Conservation (phyloP, 2,329 filamentous ascomycete genomes). For the Xylaria sp. region DNA sequence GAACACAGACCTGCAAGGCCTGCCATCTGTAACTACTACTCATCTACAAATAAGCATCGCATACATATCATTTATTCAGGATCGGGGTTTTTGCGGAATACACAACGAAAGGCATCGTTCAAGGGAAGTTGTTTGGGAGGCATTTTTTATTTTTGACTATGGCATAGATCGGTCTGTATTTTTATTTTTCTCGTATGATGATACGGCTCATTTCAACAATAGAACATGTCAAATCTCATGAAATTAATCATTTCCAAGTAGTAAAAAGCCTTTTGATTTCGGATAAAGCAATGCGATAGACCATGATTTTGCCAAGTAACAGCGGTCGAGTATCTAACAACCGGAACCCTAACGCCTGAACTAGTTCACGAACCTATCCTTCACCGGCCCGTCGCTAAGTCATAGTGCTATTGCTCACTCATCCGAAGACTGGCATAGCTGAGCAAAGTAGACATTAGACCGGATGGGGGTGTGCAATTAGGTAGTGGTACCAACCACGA, state of each 20-base stretch:
- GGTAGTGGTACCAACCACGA: neutral
- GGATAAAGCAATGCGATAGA: neutral
- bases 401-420: neutral
- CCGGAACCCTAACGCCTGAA: constrained; percentile 20
- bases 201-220: neutral
- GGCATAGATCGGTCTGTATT: constrained; percentile 3
- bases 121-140: neutral
- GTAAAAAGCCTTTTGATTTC: neutral
- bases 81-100: neutral
- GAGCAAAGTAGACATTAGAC: constrained; percentile 14
- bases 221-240: neutral
- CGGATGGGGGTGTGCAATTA: neutral
- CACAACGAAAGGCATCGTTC: neutral
- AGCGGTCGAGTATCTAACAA: constrained; percentile 14
- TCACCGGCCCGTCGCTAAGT: neutral
- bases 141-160: neutral
- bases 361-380: neutral
- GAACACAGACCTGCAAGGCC: neutral
- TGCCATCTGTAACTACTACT: neutral
- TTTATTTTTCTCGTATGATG: neutral
- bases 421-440: neutral
- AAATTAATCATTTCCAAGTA: no score
- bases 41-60: neutral
- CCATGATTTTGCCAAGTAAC: constrained; percentile 1
- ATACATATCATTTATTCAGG: neutral